These are phyloP conservation scores for Alternaria sp. DNA, from an alignment of 2,329 filamentous ascomycete genomes.

Conservation along the genomic window DNA sequence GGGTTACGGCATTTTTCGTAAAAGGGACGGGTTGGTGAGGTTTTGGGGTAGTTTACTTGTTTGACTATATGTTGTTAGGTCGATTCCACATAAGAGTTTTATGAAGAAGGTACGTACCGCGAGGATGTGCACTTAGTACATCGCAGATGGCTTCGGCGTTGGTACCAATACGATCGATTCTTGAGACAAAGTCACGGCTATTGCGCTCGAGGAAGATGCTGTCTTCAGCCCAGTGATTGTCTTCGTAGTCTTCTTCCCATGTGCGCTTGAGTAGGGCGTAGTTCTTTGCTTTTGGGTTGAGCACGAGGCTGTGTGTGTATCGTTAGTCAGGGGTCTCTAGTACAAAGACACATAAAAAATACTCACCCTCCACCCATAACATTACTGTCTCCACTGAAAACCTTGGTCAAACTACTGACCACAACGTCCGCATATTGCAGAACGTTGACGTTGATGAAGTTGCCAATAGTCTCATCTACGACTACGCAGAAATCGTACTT, in stretches of 20 bases:
- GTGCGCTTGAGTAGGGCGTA: conserved; percentile 73
- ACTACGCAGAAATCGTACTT: conserved; percentile 88
- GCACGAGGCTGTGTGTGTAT: conserved; percentile 57
- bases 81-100: too few species aligned
- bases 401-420: conserved; percentile 93
- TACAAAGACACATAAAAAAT: neutral
- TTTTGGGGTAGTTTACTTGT: conserved; percentile 86
- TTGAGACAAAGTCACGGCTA: conserved; percentile 85
- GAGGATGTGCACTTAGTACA: conserved; percentile 67
- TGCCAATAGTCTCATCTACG: conserved; percentile 95
- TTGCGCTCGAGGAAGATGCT: conserved; percentile 95
- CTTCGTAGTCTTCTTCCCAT: conserved; percentile 75
- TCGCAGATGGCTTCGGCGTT: conserved; percentile 87
- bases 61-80: conserved; percentile 65
- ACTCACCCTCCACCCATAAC: conserved; percentile 87
- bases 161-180: conserved; percentile 83
- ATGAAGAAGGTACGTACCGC: conserved; percentile 49
- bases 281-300: conserved; percentile 73
- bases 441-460: conserved; percentile 94
- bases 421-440: conserved; percentile 89
- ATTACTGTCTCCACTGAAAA: conserved; percentile 97
- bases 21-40: conserved; percentile 70
- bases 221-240: conserved; percentile 95
- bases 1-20: conserved; percentile 82
- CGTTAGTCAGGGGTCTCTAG: conserved; percentile 19